Evolutionary conservation across 2,329 filamentous ascomycete species (phyloP).

Genomic region (Rugonectria rugulosa): DNA sequence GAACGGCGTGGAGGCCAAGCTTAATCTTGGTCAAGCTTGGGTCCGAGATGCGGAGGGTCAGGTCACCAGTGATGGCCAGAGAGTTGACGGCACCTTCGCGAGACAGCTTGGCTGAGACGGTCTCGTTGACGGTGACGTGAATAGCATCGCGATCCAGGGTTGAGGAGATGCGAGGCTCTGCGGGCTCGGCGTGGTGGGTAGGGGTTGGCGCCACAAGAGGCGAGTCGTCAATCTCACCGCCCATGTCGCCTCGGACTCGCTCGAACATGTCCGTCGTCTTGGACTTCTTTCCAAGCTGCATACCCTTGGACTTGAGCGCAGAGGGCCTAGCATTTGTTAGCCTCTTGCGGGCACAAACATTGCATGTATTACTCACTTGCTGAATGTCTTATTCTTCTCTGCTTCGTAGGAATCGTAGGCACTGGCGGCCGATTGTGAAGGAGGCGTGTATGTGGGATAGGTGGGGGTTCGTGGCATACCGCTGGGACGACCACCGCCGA

Average conservation of each 20-base stretch:
- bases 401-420: conserved; percentile 95
- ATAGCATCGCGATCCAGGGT: conserved; percentile 83
- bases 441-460: conserved; percentile 90
- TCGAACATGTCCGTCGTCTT: conserved; percentile 98
- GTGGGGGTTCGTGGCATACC: conserved; percentile 75
- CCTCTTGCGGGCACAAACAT: background rate
- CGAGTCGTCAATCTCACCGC: conserved; percentile 80
- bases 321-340: conserved; percentile 53
- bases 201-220: conserved; percentile 72
- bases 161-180: conserved; percentile 66
- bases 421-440: conserved; percentile 76
- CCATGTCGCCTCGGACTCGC: conserved; percentile 89
- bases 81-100: conserved; percentile 88
- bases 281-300: conserved; percentile 99
- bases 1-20: conserved; percentile 77
- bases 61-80: conserved; percentile 88
- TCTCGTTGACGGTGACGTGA: conserved; percentile 86
- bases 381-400: conserved; percentile 92
- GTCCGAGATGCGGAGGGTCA: conserved; percentile 90
- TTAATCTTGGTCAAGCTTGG: conserved; percentile 90
- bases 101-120: conserved; percentile 88
- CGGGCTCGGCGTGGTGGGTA: conserved; percentile 58
- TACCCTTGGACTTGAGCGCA: conserved; percentile 90
- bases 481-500: conserved; percentile 60
- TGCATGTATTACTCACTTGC: conserved; percentile 65